Percentiles rank a stretch among this genome's conserved stretches.
phyloP scores from a whole-genome alignment of 495 filamentous ascomycete genomes.

The Pseudoneurospora amorphoporcata region DNA sequence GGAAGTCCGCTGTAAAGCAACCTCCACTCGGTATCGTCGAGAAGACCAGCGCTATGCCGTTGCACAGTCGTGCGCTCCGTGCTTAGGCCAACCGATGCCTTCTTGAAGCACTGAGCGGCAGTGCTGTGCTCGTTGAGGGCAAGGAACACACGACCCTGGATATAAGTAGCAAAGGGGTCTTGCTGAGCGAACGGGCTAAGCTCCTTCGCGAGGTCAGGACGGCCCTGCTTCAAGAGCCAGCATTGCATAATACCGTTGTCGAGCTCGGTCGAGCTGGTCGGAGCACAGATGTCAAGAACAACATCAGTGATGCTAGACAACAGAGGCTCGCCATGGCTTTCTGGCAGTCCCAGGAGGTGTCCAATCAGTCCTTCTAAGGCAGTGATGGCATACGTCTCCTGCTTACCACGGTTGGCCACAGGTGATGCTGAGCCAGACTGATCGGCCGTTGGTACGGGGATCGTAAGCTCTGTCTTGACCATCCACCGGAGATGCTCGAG shows the following conservation, averaged over 20 bases:
- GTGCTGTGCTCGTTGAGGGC: constrained; percentile 58
- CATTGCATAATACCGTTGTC: constrained; percentile 51
- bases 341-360: constrained; percentile 38
- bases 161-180: constrained; percentile 68
- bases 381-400: constrained; percentile 34
- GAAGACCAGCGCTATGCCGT: constrained; percentile 46
- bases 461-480: constrained; percentile 42
- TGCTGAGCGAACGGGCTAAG: constrained; percentile 58
- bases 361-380: constrained; percentile 40
- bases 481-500: constrained; percentile 79
- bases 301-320: constrained; percentile 41
- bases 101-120: constrained; percentile 70
- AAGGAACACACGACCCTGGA: constrained; percentile 73
- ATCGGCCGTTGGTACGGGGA: constrained; percentile 29
- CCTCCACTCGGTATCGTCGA: constrained; percentile 61
- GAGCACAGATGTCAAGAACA: constrained; percentile 43
- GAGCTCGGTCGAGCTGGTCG: constrained; percentile 40
- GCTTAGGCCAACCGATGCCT: constrained; percentile 70
- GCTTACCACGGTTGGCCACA: constrained; percentile 16
- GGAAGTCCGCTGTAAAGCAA: constrained; percentile 67
- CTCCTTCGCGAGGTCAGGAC: constrained; percentile 64
- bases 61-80: constrained; percentile 21
- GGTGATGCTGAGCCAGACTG: constrained; percentile 19
- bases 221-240: constrained; percentile 55
- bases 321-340: constrained; percentile 24